These are phyloP conservation scores for Protomyces inouyei DNA, from an alignment of 1,139 yeast species.

Conservation along the genomic window DNA sequence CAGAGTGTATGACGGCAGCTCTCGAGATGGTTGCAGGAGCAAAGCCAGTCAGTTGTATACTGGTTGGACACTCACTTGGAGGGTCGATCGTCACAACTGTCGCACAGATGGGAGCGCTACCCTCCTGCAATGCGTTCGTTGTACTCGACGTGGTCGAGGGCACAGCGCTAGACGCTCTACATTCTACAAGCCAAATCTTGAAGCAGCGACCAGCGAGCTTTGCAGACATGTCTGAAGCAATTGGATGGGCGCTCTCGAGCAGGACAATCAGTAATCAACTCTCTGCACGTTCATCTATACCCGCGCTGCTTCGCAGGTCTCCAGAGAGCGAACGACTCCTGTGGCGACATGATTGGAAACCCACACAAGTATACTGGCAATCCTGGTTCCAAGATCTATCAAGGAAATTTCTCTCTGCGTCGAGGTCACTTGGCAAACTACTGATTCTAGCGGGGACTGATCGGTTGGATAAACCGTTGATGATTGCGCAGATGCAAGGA, in stretches of 20 bases:
- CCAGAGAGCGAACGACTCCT: slow-evolving; percentile 35
- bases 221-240: slow-evolving; percentile 51
- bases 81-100: slow-evolving; percentile 71
- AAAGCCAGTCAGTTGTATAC: slow-evolving; percentile 21
- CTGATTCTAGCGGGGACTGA: slow-evolving; percentile 87
- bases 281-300: slow-evolving; percentile 74
- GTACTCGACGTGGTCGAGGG: slow-evolving; percentile 93
- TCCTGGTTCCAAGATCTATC: slow-evolving; percentile 80
- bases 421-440: slow-evolving; percentile 55
- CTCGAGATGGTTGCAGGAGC: slow-evolving; percentile 40
- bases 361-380: slow-evolving; percentile 65
- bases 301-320: slow-evolving; percentile 48
- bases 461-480: slow-evolving; percentile 72
- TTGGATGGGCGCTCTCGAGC: slow-evolving; percentile 62
- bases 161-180: slow-evolving; percentile 60
- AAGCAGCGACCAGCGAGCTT: slow-evolving; percentile 59
- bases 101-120: slow-evolving; percentile 36
- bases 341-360: slow-evolving; percentile 63
- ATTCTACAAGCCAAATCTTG: slow-evolving; percentile 62
- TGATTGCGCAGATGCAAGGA: slow-evolving; percentile 93
- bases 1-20: slow-evolving; percentile 42
- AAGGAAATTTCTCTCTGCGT: slow-evolving; percentile 50
- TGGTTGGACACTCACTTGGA: slow-evolving; percentile 80
- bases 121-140: slow-evolving; percentile 51
- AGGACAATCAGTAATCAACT: slow-evolving; percentile 50